Percentiles rank a stretch among this genome's conserved stretches.
phyloP scores from a whole-genome alignment of 1,139 yeast genomes.

The Yamadazyma triangularis region DNA sequence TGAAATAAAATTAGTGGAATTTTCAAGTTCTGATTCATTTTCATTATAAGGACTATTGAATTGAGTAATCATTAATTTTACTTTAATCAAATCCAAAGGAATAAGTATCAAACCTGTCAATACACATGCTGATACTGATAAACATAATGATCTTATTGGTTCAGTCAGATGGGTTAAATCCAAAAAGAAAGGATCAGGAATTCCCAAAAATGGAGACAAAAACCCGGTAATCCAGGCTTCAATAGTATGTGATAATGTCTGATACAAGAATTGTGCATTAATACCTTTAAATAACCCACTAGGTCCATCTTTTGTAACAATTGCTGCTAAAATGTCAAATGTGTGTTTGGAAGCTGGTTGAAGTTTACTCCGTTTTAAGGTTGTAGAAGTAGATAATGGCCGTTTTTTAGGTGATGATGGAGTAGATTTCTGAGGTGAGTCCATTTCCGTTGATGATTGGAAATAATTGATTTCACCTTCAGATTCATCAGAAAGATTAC shows the following conservation, averaged over 20 bases:
- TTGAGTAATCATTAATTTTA: conserved; percentile 68
- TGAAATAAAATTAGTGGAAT: not conserved
- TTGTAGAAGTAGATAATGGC: conserved; percentile 5
- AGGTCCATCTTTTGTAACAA: conserved; percentile 75
- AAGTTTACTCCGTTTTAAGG: conserved; percentile 27
- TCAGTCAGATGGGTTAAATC: conserved; percentile 80
- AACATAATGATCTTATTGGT: conserved; percentile 60
- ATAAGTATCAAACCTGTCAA: conserved; percentile 72
- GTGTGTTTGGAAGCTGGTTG: conserved; percentile 65
- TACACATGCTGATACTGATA: conserved; percentile 69
- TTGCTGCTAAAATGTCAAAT: conserved; percentile 63
- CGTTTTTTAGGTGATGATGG: conserved; percentile 3
- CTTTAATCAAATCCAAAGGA: conserved; percentile 78
- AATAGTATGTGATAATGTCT: conserved; percentile 68
- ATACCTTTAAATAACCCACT: conserved; percentile 83
- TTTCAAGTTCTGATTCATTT: conserved; percentile 3
- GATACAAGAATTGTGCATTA: conserved; percentile 78
- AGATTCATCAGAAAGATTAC: conserved; percentile 14
- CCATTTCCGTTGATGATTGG: conserved; percentile 16
- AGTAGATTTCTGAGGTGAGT: conserved; percentile 1
- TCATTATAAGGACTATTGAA: conserved; percentile 20
- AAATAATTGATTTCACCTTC: conserved; percentile 59
- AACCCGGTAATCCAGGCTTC: conserved; percentile 94
- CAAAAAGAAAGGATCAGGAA: conserved; percentile 89
- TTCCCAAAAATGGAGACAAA: conserved; percentile 70